phyloP scores from a whole-genome alignment of 1,139 yeast genomes.

The Yamadazyma dushanensis region DNA sequence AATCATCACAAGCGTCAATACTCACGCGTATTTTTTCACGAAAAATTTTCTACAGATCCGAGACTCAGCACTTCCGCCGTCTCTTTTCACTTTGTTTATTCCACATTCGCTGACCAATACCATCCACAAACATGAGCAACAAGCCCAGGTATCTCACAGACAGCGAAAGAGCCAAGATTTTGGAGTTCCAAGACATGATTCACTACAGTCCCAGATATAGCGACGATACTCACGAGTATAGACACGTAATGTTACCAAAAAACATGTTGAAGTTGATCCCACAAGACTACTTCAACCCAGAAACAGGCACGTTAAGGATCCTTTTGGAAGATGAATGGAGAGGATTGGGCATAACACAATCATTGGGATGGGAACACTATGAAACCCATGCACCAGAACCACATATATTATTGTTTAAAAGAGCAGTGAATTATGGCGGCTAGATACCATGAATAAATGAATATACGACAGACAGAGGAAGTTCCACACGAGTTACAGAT shows the following conservation, averaged over 20 bases:
- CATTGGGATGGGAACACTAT: slow-evolving; percentile 97
- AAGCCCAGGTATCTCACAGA: slow-evolving; percentile 74
- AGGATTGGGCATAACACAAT: slow-evolving; percentile 95
- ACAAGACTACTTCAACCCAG: slow-evolving; percentile 92
- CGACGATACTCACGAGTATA: slow-evolving; percentile 80
- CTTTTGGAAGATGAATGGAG: slow-evolving; percentile 97
- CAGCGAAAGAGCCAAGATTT: slow-evolving; percentile 79
- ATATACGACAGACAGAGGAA: neutral
- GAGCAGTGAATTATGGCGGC: slow-evolving; percentile 45
- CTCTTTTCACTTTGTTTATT: too few relatives aligned
- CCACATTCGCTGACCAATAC: neutral
- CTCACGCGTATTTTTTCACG: slow-evolving; percentile 1
- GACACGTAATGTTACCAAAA: slow-evolving; percentile 97
- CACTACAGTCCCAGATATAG: slow-evolving; percentile 92
- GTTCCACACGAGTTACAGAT: too few relatives aligned
- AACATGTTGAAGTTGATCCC: slow-evolving; percentile 95
- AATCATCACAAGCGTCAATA: too few relatives aligned
- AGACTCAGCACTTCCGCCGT: too few relatives aligned
- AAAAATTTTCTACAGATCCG: slow-evolving; percentile 1
- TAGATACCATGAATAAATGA: slow-evolving; percentile 7
- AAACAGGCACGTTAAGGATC: slow-evolving; percentile 90
- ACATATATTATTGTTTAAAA: slow-evolving; percentile 86
- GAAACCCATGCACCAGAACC: slow-evolving; percentile 99
- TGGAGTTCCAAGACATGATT: slow-evolving; percentile 90
- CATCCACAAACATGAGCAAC: slow-evolving; percentile 16